These are phyloP conservation scores for Penicillium italicum DNA, from an alignment of 2,329 filamentous ascomycete species.

Conservation along the genomic window DNA sequence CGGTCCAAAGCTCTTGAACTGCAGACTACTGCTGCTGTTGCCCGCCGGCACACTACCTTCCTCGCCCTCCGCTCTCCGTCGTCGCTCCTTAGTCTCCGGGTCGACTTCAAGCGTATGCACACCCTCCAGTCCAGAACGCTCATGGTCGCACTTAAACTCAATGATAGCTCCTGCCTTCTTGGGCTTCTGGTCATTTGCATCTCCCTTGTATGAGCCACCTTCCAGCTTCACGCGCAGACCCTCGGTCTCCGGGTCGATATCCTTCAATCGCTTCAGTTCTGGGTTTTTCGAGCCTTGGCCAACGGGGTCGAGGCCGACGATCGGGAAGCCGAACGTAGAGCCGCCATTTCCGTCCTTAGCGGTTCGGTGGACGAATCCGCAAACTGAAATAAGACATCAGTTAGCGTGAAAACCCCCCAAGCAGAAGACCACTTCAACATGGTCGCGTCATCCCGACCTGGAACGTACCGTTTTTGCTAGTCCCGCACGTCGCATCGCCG, in stretches of 20 bases:
- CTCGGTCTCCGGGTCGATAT: conserved; percentile 63
- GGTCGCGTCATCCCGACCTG: neutral
- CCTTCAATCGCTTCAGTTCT: conserved; percentile 62
- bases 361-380: conserved; percentile 63
- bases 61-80: conserved; percentile 20
- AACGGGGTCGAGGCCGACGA: conserved; percentile 67
- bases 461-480: conserved; percentile 35
- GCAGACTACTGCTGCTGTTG: conserved; percentile 60
- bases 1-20: conserved; percentile 69
- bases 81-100: neutral
- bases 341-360: conserved; percentile 48
- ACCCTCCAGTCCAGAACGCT: conserved; percentile 67
- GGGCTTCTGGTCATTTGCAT: conserved; percentile 54
- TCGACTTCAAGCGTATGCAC: conserved; percentile 26
- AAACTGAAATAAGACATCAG: conserved; percentile 53
- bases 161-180: conserved; percentile 62
- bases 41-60: conserved; percentile 11
- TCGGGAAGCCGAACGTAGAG: conserved; percentile 61
- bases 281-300: conserved; percentile 53
- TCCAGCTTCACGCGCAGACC: conserved; percentile 68
- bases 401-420: neutral
- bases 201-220: conserved; percentile 54
- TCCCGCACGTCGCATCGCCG: conserved; percentile 30
- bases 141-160: conserved; percentile 76
- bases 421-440: neutral